Percentiles rank a stretch among this genome's conserved stretches.
phyloP scores from a whole-genome alignment of 805 yeast species.

The Yarrowia bubula region DNA sequence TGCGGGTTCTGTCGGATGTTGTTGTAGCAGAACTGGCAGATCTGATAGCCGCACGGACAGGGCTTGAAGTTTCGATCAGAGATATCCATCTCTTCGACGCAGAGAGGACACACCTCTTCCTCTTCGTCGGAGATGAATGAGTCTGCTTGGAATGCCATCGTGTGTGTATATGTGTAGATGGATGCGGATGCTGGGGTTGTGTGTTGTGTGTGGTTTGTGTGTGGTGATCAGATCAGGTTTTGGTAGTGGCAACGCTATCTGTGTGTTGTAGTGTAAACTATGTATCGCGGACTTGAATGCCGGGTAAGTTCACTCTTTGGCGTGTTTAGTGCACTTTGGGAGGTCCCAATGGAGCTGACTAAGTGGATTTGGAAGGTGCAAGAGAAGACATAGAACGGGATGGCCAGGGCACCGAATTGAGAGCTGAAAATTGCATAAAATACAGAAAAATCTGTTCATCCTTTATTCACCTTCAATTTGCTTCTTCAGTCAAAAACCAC shows the following conservation, averaged over 20 bases:
- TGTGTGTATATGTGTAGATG: neutral
- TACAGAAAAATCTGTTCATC: too few relatives aligned
- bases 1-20: slow-evolving; percentile 95
- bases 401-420: too few relatives aligned
- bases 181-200: neutral
- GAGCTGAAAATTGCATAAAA: too few relatives aligned
- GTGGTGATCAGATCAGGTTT: neutral
- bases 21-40: slow-evolving; percentile 97
- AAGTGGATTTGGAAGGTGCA: neutral
- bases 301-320: slow-evolving; percentile 20
- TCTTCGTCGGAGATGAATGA: slow-evolving; percentile 26
- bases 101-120: slow-evolving; percentile 61
- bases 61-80: slow-evolving; percentile 96
- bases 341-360: neutral
- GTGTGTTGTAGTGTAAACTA: neutral
- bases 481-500: neutral
- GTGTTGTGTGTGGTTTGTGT: neutral
- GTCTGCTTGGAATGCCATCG: slow-evolving; percentile 22
- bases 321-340: neutral
- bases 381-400: too few relatives aligned
- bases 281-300: slow-evolving; percentile 7
- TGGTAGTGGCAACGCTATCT: slow-evolving; percentile 13
- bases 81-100: slow-evolving; percentile 97
- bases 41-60: slow-evolving; percentile 99
- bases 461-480: too few relatives aligned